Evolutionary conservation across 225 moss, liverwort and hornwort genomes (phyloP), one percentile per base, ranked within the genome.

Genomic region (Marchantia paleacea): DNA sequence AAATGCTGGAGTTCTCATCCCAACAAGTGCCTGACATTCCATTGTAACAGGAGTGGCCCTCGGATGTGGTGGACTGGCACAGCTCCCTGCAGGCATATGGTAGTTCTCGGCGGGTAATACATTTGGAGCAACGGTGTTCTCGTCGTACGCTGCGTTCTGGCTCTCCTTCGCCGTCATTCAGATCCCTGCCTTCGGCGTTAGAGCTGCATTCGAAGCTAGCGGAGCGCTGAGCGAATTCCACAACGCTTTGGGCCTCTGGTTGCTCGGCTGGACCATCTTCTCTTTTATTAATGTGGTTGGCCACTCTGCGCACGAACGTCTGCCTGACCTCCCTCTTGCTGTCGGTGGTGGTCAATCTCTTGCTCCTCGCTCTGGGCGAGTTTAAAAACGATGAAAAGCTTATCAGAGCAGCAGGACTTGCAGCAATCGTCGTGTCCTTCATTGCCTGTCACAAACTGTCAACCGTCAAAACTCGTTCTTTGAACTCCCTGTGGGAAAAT

Each of bases 41-140:
- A 85, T 86, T 7, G 85, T 94, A 0, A 55, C 75, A 0, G 94
- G 94, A 0, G 16, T 92, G 54, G 94, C 94, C 3, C 1, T 90
- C 69, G 89, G 92, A 49, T 92, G 91, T 67, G 94, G 92, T 4
- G 94, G 92, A 0, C 0, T 92, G 0, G 80, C 85, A 3, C 94
- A 90, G 76, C 3, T 90, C 4, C 53, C 88, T 15, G 92, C 94
- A 8, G 94, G 91, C 20, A 94, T 94, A 90, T 92, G 92, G 92
- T 92, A 89, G 82, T 91, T 94, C 86, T 74, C 47, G 52, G 77
- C 88, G 3, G 91, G 85, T 6, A 92, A 92, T 74, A 88, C 91
- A 0, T 92, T 94, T 29, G 90, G 90, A 0, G 92, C 94, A 49
- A 91, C 92, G 3, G 89, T 84, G 20, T 91, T 94, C 76, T 19